Evolutionary conservation across 805 yeast species (phyloP).

Genomic region (Wickerhamiella qilinensis): DNA sequence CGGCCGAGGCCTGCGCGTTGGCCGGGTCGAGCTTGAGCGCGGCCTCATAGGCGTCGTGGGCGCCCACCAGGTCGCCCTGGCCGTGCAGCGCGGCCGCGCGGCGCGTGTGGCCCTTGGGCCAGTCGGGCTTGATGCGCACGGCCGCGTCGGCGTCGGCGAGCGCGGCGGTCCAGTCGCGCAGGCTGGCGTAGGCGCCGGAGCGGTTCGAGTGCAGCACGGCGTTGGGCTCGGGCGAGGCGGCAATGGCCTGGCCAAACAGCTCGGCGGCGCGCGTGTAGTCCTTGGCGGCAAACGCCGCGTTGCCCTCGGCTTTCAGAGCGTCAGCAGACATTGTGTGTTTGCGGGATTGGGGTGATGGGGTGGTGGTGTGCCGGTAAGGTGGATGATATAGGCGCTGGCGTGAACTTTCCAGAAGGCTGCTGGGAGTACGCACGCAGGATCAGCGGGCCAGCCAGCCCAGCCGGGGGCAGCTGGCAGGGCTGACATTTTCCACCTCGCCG

Average conservation of each 20-base stretch:
- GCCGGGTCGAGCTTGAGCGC: slow-evolving; percentile 67
- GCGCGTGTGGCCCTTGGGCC: slow-evolving; percentile 95
- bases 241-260: slow-evolving; percentile 73
- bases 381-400: neutral
- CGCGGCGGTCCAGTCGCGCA: slow-evolving; percentile 58
- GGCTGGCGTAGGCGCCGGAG: slow-evolving; percentile 78
- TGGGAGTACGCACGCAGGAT: neutral
- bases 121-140: slow-evolving; percentile 59
- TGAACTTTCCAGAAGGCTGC: neutral
- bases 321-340: slow-evolving; percentile 10
- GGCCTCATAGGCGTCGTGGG: slow-evolving; percentile 53
- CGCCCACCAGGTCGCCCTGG: slow-evolving; percentile 61
- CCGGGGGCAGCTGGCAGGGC: too few relatives aligned
- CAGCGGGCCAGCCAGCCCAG: neutral
- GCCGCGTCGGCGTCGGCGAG: slow-evolving; percentile 74
- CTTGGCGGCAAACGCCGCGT: slow-evolving; percentile 80
- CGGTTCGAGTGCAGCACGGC: slow-evolving; percentile 89
- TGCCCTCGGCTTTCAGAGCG: slow-evolving; percentile 66
- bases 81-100: slow-evolving; percentile 89
- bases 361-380: neutral
- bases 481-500: too few relatives aligned
- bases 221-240: slow-evolving; percentile 63
- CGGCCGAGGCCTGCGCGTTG: slow-evolving; percentile 78
- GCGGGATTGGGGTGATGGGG: neutral
- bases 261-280: slow-evolving; percentile 70